Evolutionary conservation across 129 eudicot genomes (phyloP), one percentile per base, ranked within the genome.

Genomic region (Scalesia atractyloides): DNA sequence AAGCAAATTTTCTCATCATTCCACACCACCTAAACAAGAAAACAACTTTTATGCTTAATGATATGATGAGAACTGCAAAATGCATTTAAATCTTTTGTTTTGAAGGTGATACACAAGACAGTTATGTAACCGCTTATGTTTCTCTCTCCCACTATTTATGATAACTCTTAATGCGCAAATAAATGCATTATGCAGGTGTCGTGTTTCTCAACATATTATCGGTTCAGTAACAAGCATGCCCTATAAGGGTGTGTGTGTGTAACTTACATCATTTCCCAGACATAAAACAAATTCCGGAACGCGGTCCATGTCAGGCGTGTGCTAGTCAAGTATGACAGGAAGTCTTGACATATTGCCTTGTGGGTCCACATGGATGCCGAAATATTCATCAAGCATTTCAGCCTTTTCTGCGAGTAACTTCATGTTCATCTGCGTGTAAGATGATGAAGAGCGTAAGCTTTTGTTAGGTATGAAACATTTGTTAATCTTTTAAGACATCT

Each of bases 231-330:
- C 44, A 37, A 37, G 44, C 44, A 37, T 37, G 44, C 44, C 44
- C 9, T 37, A 41, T 6, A 8, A 4, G 43, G 51, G 20, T 51
- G 73, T 3, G 11, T 34, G 51, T 7, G 62, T 34, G 47, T 33
- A 65, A 79, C 87, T 86, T 84, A 94, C 99, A 80, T 94, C 99
- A 78, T 94, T 94, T 62, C 97, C 97, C 80, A 94, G 74, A 80
- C 91, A 90, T 30, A 94, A 85, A 71, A 78, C 82, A 81, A 94
- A 86, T 66, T 94, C 99, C 8, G 99, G 99, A 66, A 88, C 88
- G 61, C 93, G 93, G 52, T 94, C 99, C 99, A 94, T 88, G 75
- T 94, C 99, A 72, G 99, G 99, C 37, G 92, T 90, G 80, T 94
- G 83, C 77, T 94, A 97, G 81, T 94, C 97, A 60, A 94, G 91